A percentile compares a stretch with the other conserved stretches of the same genome.
Conservation (phyloP, 2,329 filamentous ascomycete species). For the Pseudogymnoascus sp. region DNA sequence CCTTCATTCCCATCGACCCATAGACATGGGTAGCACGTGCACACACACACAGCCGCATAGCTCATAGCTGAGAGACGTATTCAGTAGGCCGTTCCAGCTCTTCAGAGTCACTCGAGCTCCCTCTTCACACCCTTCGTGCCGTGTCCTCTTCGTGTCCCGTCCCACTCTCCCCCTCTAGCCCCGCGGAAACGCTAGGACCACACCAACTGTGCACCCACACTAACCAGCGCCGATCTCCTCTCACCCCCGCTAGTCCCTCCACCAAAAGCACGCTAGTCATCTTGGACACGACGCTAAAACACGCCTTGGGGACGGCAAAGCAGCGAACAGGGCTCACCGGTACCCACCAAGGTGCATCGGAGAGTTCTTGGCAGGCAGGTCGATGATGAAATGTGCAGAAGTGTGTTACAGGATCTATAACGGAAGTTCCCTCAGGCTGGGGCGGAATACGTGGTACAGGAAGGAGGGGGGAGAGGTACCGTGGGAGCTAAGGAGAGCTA, state of each 20-base stretch:
- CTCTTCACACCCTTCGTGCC: neutral
- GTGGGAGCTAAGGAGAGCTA: neutral
- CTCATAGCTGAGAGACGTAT: neutral
- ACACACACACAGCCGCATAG: neutral
- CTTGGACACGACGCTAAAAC: neutral
- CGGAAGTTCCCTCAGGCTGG: neutral
- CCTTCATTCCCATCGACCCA: neutral
- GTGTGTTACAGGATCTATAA: neutral
- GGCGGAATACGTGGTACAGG: neutral
- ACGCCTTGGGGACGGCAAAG: conserved; percentile 1
- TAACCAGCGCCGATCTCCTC: neutral
- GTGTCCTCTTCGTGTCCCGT: too few relatives aligned
- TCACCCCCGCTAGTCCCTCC: neutral
- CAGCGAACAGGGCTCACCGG: neutral
- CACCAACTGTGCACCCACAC: neutral
- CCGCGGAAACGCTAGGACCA: neutral
- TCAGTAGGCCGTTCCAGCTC: neutral
- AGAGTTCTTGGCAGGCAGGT: neutral
- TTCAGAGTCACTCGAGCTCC: neutral
- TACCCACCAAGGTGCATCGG: neutral
- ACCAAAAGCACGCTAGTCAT: neutral
- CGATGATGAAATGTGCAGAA: neutral
- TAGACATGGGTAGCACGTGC: neutral
- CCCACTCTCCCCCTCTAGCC: neutral
- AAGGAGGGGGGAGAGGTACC: neutral